Conservation (phyloP, 306 rosid genomes). For the Citrullus colocynthis region DNA sequence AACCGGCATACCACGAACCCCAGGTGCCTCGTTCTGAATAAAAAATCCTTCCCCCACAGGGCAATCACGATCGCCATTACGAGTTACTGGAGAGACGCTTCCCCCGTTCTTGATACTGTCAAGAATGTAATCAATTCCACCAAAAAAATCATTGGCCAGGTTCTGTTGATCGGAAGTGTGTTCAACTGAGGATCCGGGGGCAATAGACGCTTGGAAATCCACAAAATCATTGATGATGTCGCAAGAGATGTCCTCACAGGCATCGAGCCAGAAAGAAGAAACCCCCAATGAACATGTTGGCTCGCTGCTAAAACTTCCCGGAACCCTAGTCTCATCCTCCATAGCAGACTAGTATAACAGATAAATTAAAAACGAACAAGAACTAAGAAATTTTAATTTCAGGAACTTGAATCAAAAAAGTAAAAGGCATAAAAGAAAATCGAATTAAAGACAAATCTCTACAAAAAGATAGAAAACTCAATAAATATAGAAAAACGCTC, state of each 20-base stretch:
- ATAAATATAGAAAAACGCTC: neutral
- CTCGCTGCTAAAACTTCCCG: conserved; percentile 6
- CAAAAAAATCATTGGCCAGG: conserved; percentile 49
- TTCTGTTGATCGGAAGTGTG: conserved; percentile 43
- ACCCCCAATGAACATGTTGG: neutral
- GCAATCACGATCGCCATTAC: conserved; percentile 11
- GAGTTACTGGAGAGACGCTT: conserved; percentile 38
- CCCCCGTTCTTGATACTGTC: conserved; percentile 71
- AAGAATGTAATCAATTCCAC: conserved; percentile 75
- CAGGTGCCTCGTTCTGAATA: conserved; percentile 8
- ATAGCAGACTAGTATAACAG: conserved; percentile 12
- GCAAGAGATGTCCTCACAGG: conserved; percentile 74
- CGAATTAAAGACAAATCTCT: neutral
- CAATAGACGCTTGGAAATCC: conserved; percentile 35
- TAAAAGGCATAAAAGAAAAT: neutral
- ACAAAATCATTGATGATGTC: conserved; percentile 46
- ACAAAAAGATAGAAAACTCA: neutral
- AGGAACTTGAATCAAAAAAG: neutral
- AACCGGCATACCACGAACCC: conserved; percentile 7
- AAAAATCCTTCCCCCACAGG: conserved; percentile 11
- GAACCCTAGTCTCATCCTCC: conserved; percentile 43
- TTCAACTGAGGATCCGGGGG: conserved; percentile 22
- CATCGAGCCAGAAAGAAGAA: conserved; percentile 89
- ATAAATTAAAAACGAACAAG: neutral
- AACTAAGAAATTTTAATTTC: neutral